Base-by-base conservation (phyloP, 129 eudicot genomes). In the Rutidosis leptorrhynchoides region DNA sequence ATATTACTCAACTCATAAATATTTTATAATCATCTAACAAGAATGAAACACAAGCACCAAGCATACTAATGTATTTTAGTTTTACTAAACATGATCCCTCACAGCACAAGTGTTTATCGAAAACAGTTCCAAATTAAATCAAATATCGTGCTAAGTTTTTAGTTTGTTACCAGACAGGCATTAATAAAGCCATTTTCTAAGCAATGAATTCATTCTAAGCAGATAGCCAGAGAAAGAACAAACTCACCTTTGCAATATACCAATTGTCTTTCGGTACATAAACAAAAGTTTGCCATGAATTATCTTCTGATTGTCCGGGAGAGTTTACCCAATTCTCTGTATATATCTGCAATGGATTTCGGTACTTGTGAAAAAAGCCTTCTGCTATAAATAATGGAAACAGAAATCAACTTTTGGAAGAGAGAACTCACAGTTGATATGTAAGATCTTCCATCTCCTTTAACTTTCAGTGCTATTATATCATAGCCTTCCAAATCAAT, bases 321-420 rank as follows among this genome's bases (percentile, higher is more conserved):
- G 94, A 85, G 66, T 92, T 92, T 20, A 92, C 98, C 98, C 98
- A 92, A 71, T 92, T 92, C 61, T 92, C 97, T 17, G 97, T 92
- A 78, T 88, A 92, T 54, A 92, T 92, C 98, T 92, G 83, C 74
- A 78, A 2, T 26, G 49, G 49, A 6, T 54, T 70, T 62, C 58
- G 16, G 4, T 73, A 32, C 51, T 53, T n/a, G n/a, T n/a, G n/a
- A n/a, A 22, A 20, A 24, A 63, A 62, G n/a, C n/a, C n/a, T n/a
- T n/a, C n/a, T 32, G 62, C 17, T 3, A 5, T 35, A 12, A 7
- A 35, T 35, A 3, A 5, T 62, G 1, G 1, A 57, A 11, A n/a
- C 4, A 24, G 17, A 22, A 70, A 20, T 59, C 1, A 6, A 66
- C n/a, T n/a, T n/a, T n/a, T 15, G 45, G 43, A 60, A 24, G 15